Evolutionary conservation across 257 asterid species (phyloP).

Genomic region (Solanum pinnatisectum): DNA sequence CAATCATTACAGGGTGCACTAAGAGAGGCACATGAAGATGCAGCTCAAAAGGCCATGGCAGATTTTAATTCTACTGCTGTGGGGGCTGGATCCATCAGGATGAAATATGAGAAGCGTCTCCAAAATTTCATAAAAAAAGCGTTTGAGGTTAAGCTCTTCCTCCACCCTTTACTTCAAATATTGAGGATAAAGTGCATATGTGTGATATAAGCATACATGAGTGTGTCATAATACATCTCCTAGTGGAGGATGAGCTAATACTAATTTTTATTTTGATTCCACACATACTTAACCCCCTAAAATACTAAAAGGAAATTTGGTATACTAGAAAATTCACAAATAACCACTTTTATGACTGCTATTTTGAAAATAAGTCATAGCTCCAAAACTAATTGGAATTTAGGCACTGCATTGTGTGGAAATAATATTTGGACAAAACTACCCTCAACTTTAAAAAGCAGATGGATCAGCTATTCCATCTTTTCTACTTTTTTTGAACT

Average conservation of each 20-base stretch:
- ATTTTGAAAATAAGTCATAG: neutral
- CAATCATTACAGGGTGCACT: constrained; percentile 56
- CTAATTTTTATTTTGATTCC: neutral
- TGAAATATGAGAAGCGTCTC: constrained; percentile 81
- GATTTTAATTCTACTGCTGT: constrained; percentile 77
- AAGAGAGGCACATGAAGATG: constrained; percentile 92
- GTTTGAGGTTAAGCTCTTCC: constrained; percentile 57
- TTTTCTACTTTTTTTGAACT: neutral
- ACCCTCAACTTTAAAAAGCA: neutral
- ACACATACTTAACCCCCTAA: neutral
- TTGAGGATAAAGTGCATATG: neutral
- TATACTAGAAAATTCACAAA: neutral
- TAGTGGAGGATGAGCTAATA: neutral
- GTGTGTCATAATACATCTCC: neutral
- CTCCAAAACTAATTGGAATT: neutral
- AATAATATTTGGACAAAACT: neutral
- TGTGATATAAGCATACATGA: neutral
- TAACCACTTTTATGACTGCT: neutral
- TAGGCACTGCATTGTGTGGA: neutral
- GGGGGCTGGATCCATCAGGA: constrained; percentile 74
- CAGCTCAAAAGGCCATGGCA: constrained; percentile 67
- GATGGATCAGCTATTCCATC: neutral
- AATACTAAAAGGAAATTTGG: neutral
- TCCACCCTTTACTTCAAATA: neutral
- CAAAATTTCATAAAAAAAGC: constrained; percentile 73